Evolutionary conservation across 2,329 filamentous ascomycete genomes (phyloP).

Genomic region (Rutstroemia sp.): DNA sequence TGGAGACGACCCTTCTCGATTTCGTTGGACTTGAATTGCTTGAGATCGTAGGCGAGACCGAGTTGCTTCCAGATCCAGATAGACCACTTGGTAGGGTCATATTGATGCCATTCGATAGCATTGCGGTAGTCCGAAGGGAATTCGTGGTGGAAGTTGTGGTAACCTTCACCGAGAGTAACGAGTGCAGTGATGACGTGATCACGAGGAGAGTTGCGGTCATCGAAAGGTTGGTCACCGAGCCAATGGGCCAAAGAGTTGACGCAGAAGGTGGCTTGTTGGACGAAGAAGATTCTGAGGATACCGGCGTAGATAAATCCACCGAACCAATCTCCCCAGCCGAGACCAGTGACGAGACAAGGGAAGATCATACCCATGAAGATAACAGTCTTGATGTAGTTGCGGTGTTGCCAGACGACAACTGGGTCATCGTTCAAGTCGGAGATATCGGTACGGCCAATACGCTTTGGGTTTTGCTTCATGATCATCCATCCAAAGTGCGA

Average conservation of each 20-base stretch:
- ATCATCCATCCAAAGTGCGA: conserved; percentile 87
- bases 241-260: conserved; percentile 88
- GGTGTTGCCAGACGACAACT: conserved; percentile 82
- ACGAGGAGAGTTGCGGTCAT: conserved; percentile 85
- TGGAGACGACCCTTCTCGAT: conserved; percentile 88
- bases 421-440: conserved; percentile 81
- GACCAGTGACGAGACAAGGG: conserved; percentile 66
- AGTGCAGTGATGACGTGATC: conserved; percentile 82
- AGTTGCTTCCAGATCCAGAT: conserved; percentile 82
- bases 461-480: conserved; percentile 88
- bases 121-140: conserved; percentile 92
- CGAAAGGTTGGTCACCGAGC: conserved; percentile 87
- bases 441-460: conserved; percentile 81
- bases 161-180: conserved; percentile 79
- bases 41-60: conserved; percentile 77
- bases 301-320: conserved; percentile 81
- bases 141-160: conserved; percentile 95
- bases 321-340: conserved; percentile 73
- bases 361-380: conserved; percentile 70
- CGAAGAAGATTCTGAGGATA: conserved; percentile 80
- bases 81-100: conserved; percentile 85
- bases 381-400: conserved; percentile 75
- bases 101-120: conserved; percentile 85
- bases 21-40: conserved; percentile 86
- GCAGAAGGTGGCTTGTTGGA: conserved; percentile 89